Evolutionary conservation across 2,329 filamentous ascomycete species (phyloP).

Genomic region (Claviceps citrina): DNA sequence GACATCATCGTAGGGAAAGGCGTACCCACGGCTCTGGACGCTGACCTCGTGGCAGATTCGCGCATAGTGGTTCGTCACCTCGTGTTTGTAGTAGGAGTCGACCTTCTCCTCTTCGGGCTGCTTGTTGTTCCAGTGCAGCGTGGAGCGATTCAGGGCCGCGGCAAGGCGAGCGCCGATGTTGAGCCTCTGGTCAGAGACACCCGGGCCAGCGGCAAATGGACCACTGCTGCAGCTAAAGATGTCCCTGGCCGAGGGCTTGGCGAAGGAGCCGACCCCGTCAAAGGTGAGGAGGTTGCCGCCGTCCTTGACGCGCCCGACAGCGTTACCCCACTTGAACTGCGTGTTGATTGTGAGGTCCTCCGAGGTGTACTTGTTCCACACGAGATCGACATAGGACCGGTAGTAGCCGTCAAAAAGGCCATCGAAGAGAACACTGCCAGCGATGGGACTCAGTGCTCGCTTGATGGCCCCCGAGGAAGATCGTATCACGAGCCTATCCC

Average conservation of each 20-base stretch:
- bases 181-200: conserved; percentile 31
- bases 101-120: conserved; percentile 38
- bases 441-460: conserved; percentile 39
- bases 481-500: conserved; percentile 35
- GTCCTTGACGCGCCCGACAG: conserved; percentile 26
- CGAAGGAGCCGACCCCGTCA: conserved; percentile 28
- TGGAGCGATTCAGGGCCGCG: conserved; percentile 62
- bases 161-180: conserved; percentile 59
- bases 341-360: conserved; percentile 36
- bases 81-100: conserved; percentile 35
- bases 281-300: conserved; percentile 28
- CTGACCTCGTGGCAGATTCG: conserved; percentile 47
- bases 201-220: conserved; percentile 33
- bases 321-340: conserved; percentile 35
- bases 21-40: conserved; percentile 47
- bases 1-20: conserved; percentile 60
- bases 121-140: conserved; percentile 37
- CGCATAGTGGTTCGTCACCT: conserved; percentile 50
- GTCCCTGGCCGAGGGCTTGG: conserved; percentile 30
- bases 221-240: conserved; percentile 41
- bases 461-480: conserved; percentile 23
- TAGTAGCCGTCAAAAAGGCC: conserved; percentile 36
- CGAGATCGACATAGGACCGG: conserved; percentile 31
- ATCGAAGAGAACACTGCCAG: conserved; percentile 28
- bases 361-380: conserved; percentile 34